phyloP scores from a whole-genome alignment of 768 basidiomycete species.

The Neoboletus magnificus region DNA sequence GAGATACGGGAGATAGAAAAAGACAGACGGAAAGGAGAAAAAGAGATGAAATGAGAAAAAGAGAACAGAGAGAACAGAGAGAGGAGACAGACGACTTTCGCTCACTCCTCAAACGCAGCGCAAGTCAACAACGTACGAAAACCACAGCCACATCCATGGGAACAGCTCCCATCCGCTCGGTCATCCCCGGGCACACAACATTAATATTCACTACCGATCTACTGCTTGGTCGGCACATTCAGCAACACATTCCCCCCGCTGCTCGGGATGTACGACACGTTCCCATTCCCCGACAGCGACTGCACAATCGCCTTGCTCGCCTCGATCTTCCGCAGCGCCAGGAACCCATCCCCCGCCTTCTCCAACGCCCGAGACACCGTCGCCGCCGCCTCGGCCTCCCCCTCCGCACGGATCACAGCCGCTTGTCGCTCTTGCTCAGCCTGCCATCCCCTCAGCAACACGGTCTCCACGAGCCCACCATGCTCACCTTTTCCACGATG shows the following conservation, averaged over 20 bases:
- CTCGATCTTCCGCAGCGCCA: slow-evolving; percentile 94
- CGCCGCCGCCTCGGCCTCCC: slow-evolving; percentile 94
- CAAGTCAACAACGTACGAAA: slow-evolving; percentile 14
- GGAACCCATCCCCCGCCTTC: slow-evolving; percentile 94
- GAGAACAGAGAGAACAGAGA: slow-evolving; percentile 23
- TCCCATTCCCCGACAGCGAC: slow-evolving; percentile 72
- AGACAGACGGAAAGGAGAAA: slow-evolving; percentile 35
- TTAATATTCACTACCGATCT: background rate
- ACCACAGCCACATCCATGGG: slow-evolving; percentile 28
- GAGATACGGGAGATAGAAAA: slow-evolving; percentile 33
- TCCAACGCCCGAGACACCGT: slow-evolving; percentile 90
- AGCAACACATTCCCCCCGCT: slow-evolving; percentile 77
- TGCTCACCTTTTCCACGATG: slow-evolving; percentile 90
- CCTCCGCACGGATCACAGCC: slow-evolving; percentile 95
- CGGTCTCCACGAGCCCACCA: background rate
- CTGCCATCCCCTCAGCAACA: slow-evolving; percentile 40
- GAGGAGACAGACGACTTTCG: slow-evolving; percentile 15
- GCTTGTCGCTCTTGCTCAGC: slow-evolving; percentile 99
- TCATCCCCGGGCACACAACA: slow-evolving; percentile 10
- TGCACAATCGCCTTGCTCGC: slow-evolving; percentile 96
- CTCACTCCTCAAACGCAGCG: slow-evolving; percentile 21
- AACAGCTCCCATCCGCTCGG: slow-evolving; percentile 17
- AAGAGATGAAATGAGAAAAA: slow-evolving; percentile 32
- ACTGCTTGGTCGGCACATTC: slow-evolving; percentile 63
- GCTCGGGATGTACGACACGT: slow-evolving; percentile 88